These are phyloP conservation scores for Gyrodon lividus DNA, from an alignment of 768 basidiomycete species.

Conservation along the genomic window DNA sequence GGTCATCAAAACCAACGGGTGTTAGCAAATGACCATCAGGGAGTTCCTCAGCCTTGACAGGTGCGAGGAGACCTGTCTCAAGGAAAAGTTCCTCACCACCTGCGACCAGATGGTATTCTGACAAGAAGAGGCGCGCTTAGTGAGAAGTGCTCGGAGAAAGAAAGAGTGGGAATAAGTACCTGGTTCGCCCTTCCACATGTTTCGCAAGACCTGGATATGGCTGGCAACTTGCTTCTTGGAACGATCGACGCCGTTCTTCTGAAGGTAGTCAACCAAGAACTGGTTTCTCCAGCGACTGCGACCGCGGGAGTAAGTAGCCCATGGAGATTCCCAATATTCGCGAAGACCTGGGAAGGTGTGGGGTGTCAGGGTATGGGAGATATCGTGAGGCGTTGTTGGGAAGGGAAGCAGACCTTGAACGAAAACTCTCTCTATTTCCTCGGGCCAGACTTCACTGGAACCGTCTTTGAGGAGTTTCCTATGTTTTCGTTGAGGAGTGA, in stretches of 20 bases:
- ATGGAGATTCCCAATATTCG: conserved; percentile 78
- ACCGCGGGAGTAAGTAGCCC: conserved; percentile 77
- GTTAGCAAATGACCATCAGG: conserved; percentile 43
- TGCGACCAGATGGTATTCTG: conserved; percentile 77
- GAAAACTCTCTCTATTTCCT: conserved; percentile 72
- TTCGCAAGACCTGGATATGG: conserved; percentile 80
- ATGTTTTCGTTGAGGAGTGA: conserved; percentile 77
- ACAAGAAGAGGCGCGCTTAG: conserved; percentile 8
- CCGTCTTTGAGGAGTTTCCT: conserved; percentile 84
- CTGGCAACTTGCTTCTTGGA: conserved; percentile 90
- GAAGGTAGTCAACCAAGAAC: conserved; percentile 79
- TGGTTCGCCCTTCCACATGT: conserved; percentile 86
- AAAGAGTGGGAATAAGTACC: conserved; percentile 39
- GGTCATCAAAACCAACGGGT: conserved; percentile 35
- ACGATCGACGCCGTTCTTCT: conserved; percentile 64
- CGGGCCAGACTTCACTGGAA: conserved; percentile 78
- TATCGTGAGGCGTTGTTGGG: background rate
- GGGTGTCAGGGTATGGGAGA: conserved; percentile 5
- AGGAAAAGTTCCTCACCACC: conserved; percentile 73
- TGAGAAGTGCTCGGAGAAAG: background rate
- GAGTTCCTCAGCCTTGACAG: conserved; percentile 57
- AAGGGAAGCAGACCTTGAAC: conserved; percentile 54
- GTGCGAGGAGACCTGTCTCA: conserved; percentile 45
- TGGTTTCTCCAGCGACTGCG: conserved; percentile 83
- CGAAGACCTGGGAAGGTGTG: conserved; percentile 51